A percentile compares a stretch with the other conserved stretches of the same genome.
Evolutionary conservation across 2,329 filamentous ascomycete species (phyloP).

Genomic region (Fusarium hostae): DNA sequence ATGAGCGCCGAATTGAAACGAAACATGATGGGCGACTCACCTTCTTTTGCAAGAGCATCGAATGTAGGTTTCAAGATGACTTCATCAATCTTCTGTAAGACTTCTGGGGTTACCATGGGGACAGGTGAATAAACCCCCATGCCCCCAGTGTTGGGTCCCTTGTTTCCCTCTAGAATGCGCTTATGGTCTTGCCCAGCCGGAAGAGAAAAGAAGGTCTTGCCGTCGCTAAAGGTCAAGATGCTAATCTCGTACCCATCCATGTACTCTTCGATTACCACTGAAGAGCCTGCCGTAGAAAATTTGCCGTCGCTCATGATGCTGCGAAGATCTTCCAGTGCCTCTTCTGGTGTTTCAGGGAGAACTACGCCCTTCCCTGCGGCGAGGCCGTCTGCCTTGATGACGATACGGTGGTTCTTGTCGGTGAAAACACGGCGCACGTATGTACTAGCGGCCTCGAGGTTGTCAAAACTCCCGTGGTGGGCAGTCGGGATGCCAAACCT

Average conservation of each 20-base stretch:
- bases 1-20: neutral
- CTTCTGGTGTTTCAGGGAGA: constrained; percentile 57
- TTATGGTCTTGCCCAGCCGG: constrained; percentile 81
- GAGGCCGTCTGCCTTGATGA: constrained; percentile 80
- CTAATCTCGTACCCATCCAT: constrained; percentile 76
- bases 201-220: constrained; percentile 70
- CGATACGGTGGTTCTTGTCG: constrained; percentile 62
- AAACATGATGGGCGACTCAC: constrained; percentile 35
- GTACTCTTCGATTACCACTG: constrained; percentile 79
- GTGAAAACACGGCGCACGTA: constrained; percentile 67
- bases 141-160: constrained; percentile 77
- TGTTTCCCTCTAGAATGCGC: constrained; percentile 73
- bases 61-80: constrained; percentile 72
- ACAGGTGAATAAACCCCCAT: constrained; percentile 81
- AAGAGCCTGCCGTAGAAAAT: constrained; percentile 73
- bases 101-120: constrained; percentile 60
- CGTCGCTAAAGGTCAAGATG: constrained; percentile 75
- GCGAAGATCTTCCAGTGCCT: constrained; percentile 70
- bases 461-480: constrained; percentile 74
- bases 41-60: constrained; percentile 69
- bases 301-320: constrained; percentile 75
- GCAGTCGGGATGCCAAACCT: constrained; percentile 79
- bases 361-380: constrained; percentile 77
- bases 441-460: constrained; percentile 66
- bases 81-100: constrained; percentile 67